Base-by-base conservation (phyloP, 805 yeast species). In the Candida boleticola region DNA sequence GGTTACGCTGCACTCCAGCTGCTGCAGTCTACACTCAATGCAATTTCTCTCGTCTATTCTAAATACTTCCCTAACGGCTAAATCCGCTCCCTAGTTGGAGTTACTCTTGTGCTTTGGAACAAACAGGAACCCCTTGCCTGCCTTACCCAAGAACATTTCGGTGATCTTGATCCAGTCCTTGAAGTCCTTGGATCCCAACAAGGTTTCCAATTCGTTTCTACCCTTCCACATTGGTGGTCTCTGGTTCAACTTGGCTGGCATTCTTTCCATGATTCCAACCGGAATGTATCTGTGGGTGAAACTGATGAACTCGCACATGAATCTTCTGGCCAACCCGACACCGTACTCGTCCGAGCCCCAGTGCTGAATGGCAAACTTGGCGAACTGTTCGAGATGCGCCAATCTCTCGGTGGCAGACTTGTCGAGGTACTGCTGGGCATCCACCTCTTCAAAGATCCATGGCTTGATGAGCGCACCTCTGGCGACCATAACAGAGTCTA, bases 331-430 rank as follows among this genome's bases (percentile, higher is more conserved):
- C 50, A 80, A 80, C 44, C 87, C 84, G 42, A 93, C 77, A 31
- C 99, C 99, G 61, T 83, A 92, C 54, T 88, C 96, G 58, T 93
- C 99, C 0, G 96, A 76, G 4, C 99, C 99, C 98, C 99, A 93
- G 64, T 93, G 98, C 52, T 89, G 89, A 51, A 93, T 73, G 0
- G 99, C 97, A 60, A 70, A 86, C 41, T 82, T 67, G 3, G 95
- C 80, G 59, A 82, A 93, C 39, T 74, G 76, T 48, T 73, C 71
- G 54, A 92, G 63, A 33, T 84, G 78, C 29, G 83, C 95, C 43
- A 93, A 76, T 62, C 99, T 79, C 65, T 93, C 97, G 17, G 83
- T 71, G n/a, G 96, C 83, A 2, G 88, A 73, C 67, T 92, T 93
- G 63, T 93, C 99, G 48, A 93, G 65, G 61, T 89, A 82, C 63